phyloP scores from a whole-genome alignment of 2,329 filamentous ascomycete species.

The Claviceps quebecensis region DNA sequence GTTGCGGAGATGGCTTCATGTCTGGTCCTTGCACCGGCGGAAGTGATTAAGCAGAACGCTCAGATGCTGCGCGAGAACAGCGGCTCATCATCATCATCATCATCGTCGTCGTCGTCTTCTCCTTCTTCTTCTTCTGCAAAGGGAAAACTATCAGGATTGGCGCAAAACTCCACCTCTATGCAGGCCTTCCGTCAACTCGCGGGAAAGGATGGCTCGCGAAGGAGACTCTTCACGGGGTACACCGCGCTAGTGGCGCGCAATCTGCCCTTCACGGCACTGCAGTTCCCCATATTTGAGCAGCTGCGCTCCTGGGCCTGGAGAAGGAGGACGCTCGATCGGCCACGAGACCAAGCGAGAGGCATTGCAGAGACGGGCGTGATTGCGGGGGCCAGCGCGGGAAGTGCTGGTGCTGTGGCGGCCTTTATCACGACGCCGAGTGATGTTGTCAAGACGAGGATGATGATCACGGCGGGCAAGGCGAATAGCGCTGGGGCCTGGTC shows the following conservation, averaged over 20 bases:
- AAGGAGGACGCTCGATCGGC: constrained; percentile 15
- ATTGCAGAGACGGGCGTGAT: constrained; percentile 55
- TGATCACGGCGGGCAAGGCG: constrained; percentile 46
- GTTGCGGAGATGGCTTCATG: constrained; percentile 74
- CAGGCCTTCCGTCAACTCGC: constrained; percentile 34
- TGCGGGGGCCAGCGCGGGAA: constrained; percentile 59
- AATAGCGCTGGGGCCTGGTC: constrained; percentile 28
- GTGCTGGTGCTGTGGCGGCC: constrained; percentile 61
- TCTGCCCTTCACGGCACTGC: constrained; percentile 72
- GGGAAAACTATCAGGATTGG: constrained; percentile 9
- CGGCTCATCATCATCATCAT: not conserved
- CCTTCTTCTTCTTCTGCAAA: not conserved
- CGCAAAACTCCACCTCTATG: constrained; percentile 26
- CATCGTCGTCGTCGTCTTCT: not conserved
- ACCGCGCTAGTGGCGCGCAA: constrained; percentile 70
- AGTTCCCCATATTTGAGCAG: constrained; percentile 77
- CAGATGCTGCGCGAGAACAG: constrained; percentile 50
- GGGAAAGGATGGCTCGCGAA: constrained; percentile 41
- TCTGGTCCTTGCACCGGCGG: constrained; percentile 72
- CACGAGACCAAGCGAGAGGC: constrained; percentile 10
- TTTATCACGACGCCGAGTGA: constrained; percentile 80
- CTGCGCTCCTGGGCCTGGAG: constrained; percentile 42
- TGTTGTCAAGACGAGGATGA: constrained; percentile 80
- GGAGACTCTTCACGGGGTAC: constrained; percentile 58
- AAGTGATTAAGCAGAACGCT: constrained; percentile 88